Percentiles rank a stretch among this genome's conserved stretches.
phyloP scores from a whole-genome alignment of 164 flowering plant genomes.

The Taxillus chinensis region DNA sequence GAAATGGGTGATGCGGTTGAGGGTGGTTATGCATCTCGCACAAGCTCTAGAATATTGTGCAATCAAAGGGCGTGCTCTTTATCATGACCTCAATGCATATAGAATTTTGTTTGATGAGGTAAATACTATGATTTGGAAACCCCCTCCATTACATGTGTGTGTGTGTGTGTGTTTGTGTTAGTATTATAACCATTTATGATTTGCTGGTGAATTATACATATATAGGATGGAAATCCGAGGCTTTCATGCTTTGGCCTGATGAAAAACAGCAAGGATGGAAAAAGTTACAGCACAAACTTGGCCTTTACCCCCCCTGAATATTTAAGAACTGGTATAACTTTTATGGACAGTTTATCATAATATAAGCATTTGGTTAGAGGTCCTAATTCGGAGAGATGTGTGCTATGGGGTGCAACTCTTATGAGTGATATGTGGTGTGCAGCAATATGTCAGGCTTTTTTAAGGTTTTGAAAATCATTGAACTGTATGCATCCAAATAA shows the following conservation, averaged over 20 bases:
- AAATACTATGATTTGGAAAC: background rate
- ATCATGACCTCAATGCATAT: slow-evolving; percentile 63
- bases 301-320: slow-evolving; percentile 70
- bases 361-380: background rate
- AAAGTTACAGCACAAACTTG: slow-evolving; percentile 61
- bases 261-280: slow-evolving; percentile 63
- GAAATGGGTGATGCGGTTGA: slow-evolving; percentile 62
- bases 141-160: background rate
- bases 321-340: slow-evolving; percentile 41
- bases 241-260: slow-evolving; percentile 62
- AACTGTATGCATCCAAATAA: no score
- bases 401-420: background rate
- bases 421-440: no score
- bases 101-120: slow-evolving; percentile 62
- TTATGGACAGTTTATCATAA: background rate
- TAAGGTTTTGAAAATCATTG: no score
- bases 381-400: background rate
- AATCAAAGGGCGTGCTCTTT: slow-evolving; percentile 48
- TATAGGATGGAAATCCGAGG: slow-evolving; percentile 55
- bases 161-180: background rate
- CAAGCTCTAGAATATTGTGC: slow-evolving; percentile 58
- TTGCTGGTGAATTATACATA: background rate
- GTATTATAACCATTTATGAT: no score
- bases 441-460: no score
- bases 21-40: slow-evolving; percentile 49